These are phyloP conservation scores for Boletus subparvulus DNA, from an alignment of 768 basidiomycete genomes.

Conservation along the genomic window DNA sequence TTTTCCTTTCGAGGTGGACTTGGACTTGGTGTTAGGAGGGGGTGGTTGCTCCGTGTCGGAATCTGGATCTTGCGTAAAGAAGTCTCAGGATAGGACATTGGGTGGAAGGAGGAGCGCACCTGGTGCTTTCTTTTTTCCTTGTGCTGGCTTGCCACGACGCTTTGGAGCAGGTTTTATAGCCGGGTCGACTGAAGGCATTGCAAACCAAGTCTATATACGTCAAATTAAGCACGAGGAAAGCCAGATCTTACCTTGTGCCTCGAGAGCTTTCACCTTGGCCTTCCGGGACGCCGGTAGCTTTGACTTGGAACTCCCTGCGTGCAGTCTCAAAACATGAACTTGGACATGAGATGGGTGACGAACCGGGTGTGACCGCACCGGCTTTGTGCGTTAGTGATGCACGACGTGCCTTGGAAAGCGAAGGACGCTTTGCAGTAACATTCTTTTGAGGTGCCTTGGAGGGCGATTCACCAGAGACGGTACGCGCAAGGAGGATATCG, in stretches of 20 bases:
- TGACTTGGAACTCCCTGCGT: conserved; percentile 14
- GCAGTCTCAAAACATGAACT: background rate
- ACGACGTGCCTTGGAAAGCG: conserved; percentile 1
- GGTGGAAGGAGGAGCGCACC: background rate
- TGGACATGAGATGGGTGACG: background rate
- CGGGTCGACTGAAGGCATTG: background rate
- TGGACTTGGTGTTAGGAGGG: background rate
- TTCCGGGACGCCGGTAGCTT: conserved; percentile 8
- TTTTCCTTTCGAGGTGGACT: conserved; percentile 10
- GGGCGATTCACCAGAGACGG: conserved; percentile 48
- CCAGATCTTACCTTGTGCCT: conserved; percentile 1
- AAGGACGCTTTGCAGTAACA: background rate
- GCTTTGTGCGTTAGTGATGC: background rate
- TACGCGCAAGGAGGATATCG: conserved; percentile 53
- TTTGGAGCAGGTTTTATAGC: conserved; percentile 10
- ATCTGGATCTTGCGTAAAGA: background rate
- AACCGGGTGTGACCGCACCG: conserved; percentile 11
- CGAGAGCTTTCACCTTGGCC: conserved; percentile 6
- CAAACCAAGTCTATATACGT: background rate
- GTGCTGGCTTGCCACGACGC: conserved; percentile 13
- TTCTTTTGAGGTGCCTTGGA: too few species aligned
- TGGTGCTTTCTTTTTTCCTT: conserved; percentile 11
- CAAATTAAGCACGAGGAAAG: background rate
- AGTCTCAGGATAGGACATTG: background rate
- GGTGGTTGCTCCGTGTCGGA: conserved; percentile 3